Percentiles rank a stretch among this genome's conserved stretches.
Evolutionary conservation across 2,329 filamentous ascomycete species (phyloP).

Genomic region (Penicillium occitanis): DNA sequence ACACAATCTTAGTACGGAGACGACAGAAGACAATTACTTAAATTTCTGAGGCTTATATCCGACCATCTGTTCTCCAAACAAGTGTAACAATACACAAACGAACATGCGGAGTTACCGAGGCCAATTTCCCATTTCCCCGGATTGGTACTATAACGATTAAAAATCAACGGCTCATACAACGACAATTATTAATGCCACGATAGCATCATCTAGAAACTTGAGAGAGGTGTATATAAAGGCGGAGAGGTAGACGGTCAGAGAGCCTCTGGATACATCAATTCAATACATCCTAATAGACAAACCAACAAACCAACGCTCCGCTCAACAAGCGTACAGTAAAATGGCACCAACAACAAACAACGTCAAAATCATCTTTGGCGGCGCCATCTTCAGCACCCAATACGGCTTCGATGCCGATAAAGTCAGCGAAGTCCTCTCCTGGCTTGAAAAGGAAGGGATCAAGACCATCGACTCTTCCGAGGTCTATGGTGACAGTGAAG

Average conservation of each 20-base stretch:
- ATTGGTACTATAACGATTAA: neutral
- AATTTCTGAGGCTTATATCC: neutral
- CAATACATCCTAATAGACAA: too few species aligned
- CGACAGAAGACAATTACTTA: neutral
- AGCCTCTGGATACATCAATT: too few species aligned
- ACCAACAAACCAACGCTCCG: too few species aligned
- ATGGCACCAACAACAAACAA: slow-evolving; percentile 13
- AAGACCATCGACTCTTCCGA: slow-evolving; percentile 11
- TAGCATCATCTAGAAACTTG: neutral
- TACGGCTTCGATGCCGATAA: neutral
- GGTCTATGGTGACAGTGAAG: slow-evolving; percentile 11
- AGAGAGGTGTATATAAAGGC: neutral
- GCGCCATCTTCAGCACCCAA: slow-evolving; percentile 1
- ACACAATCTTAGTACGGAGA: neutral
- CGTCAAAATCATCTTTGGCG: slow-evolving; percentile 14
- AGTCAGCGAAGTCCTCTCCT: neutral
- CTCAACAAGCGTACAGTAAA: neutral
- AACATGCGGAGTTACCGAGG: neutral
- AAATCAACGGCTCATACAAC: neutral
- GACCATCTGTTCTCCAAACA: neutral
- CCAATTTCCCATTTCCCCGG: slow-evolving; percentile 2
- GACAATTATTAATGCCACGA: neutral
- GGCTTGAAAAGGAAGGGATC: slow-evolving; percentile 12
- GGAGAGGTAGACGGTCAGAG: neutral
- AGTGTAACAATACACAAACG: neutral